Percentiles rank a stretch among this genome's conserved stretches.
Evolutionary conservation across 345 rosid species (phyloP).

Genomic region (Brassica incana): DNA sequence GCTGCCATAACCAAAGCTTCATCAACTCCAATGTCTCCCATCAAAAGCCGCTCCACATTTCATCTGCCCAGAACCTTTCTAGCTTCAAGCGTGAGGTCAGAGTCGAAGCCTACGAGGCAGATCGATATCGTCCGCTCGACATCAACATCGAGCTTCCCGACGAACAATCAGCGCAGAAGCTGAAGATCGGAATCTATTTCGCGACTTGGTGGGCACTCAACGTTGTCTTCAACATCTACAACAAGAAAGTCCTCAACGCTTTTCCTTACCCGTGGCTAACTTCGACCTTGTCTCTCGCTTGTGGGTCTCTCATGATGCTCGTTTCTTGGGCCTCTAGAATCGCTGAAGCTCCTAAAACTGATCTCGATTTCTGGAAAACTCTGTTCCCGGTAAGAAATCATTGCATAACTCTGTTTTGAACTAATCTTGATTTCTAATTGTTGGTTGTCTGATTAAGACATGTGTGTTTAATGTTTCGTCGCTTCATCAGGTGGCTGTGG

Average conservation of each 20-base stretch:
- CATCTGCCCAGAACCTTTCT: conserved; percentile 45
- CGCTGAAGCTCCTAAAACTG: conserved; percentile 82
- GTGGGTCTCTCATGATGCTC: conserved; percentile 87
- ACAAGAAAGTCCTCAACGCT: conserved; percentile 93
- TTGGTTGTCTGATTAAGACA: conserved; percentile 3
- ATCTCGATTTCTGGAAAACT: conserved; percentile 81
- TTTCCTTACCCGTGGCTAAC: conserved; percentile 98
- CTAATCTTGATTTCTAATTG: not conserved
- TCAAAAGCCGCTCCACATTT: conserved; percentile 57
- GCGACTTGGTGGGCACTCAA: conserved; percentile 98
- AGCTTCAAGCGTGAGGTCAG: conserved; percentile 33
- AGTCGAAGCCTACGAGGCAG: conserved; percentile 74
- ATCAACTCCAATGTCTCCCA: conserved; percentile 32
- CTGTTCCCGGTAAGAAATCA: conserved; percentile 69
- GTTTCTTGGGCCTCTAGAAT: conserved; percentile 82
- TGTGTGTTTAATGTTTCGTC: conserved; percentile 3
- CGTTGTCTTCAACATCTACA: conserved; percentile 93
- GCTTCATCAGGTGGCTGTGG: conserved; percentile 80
- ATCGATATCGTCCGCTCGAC: conserved; percentile 61
- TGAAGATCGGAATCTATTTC: conserved; percentile 78
- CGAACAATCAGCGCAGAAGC: conserved; percentile 43
- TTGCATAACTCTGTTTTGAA: not conserved
- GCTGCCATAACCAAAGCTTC: conserved; percentile 32
- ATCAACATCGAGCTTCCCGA: conserved; percentile 51
- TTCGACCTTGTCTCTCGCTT: conserved; percentile 87